Evolutionary conservation across 805 yeast genomes (phyloP).

Genomic region (Pichia rugopelliculosa): DNA sequence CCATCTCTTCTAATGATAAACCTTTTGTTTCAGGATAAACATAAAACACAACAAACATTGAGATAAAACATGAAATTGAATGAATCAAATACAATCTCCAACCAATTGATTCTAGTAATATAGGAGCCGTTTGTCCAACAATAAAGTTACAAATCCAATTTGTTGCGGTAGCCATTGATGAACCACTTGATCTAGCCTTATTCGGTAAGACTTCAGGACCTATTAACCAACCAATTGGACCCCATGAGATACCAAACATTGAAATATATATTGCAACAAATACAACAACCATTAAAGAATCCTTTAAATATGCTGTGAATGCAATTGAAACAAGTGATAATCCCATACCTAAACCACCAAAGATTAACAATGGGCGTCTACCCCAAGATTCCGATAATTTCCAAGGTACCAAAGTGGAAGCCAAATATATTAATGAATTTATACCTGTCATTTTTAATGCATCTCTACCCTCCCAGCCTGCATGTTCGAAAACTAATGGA

Average conservation of each 20-base stretch:
- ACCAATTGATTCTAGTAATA: conserved; percentile 62
- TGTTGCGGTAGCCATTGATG: conserved; percentile 83
- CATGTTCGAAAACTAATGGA: conserved; percentile 87
- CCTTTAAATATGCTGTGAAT: conserved; percentile 57
- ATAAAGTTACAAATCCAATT: conserved; percentile 91
- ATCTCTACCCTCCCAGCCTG: conserved; percentile 87
- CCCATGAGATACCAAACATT: conserved; percentile 87
- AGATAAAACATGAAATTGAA: conserved; percentile 65
- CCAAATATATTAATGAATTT: conserved; percentile 47
- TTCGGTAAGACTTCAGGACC: conserved; percentile 78
- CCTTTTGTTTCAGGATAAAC: conserved; percentile 90
- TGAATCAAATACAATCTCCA: conserved; percentile 84
- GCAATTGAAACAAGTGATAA: conserved; percentile 59
- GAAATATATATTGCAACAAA: conserved; percentile 77
- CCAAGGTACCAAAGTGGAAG: conserved; percentile 84
- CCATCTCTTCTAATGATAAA: conserved; percentile 85
- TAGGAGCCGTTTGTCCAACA: conserved; percentile 89
- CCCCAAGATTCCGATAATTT: conserved; percentile 88
- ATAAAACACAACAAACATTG: conserved; percentile 63
- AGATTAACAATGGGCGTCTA: conserved; percentile 69
- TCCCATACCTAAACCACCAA: conserved; percentile 80
- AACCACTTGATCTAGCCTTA: conserved; percentile 81
- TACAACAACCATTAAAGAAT: conserved; percentile 47
- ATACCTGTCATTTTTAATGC: conserved; percentile 90
- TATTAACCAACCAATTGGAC: conserved; percentile 87